These are phyloP conservation scores for Lasiosphaeria miniovina DNA, from an alignment of 495 filamentous ascomycete genomes.

Conservation along the genomic window DNA sequence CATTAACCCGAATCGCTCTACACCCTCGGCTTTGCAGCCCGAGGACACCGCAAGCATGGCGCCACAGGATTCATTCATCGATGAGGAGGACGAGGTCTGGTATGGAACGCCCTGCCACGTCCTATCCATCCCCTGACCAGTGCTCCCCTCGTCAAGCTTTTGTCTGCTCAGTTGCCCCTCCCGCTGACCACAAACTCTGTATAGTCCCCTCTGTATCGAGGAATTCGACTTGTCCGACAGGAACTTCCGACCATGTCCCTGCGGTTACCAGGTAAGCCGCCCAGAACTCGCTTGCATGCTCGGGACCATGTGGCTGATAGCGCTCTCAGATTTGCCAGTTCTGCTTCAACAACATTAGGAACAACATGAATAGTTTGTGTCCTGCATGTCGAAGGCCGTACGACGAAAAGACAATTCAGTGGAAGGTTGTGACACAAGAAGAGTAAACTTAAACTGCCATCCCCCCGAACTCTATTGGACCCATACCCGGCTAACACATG, in stretches of 20 bases:
- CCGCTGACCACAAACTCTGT: constrained; percentile 17
- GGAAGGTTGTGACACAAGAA: constrained; percentile 88
- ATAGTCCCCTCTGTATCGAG: constrained; percentile 94
- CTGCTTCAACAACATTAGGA: constrained; percentile 98
- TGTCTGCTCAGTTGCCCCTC: constrained; percentile 1
- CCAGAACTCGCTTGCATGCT: not conserved
- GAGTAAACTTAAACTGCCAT: constrained; percentile 57
- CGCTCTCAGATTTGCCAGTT: constrained; percentile 88
- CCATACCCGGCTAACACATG: constrained; percentile 24
- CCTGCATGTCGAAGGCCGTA: constrained; percentile 94
- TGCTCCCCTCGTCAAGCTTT: constrained; percentile 10
- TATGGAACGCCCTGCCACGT: constrained; percentile 38
- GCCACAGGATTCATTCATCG: constrained; percentile 93
- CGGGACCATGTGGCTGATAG: constrained; percentile 24
- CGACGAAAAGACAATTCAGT: constrained; percentile 93
- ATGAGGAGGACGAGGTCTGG: constrained; percentile 94
- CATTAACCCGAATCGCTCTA: constrained; percentile 6
- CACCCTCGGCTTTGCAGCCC: constrained; percentile 3
- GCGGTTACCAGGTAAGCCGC: constrained; percentile 83
- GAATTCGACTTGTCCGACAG: constrained; percentile 96
- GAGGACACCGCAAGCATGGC: constrained; percentile 49
- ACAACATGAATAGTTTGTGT: constrained; percentile 91
- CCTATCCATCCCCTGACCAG: constrained; percentile 3
- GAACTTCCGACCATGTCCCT: constrained; percentile 96
- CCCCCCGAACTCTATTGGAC: constrained; percentile 2